Base-by-base conservation (phyloP, 2,329 filamentous ascomycete genomes). In the Coniella lustricola region DNA sequence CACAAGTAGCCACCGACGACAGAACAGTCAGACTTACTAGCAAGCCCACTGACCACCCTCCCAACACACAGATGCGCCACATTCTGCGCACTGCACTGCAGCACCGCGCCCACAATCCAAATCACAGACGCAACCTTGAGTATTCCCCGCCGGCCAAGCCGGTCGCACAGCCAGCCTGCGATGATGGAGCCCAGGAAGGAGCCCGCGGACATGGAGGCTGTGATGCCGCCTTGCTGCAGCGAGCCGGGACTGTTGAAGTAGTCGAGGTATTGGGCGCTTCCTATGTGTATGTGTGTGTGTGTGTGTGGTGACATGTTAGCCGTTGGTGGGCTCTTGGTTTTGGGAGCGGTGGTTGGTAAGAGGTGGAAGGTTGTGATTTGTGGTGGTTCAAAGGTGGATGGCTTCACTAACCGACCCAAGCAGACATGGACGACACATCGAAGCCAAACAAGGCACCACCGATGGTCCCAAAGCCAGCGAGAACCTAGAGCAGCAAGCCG, bases 391-490 rank as follows among this genome's bases (percentile, higher is more conserved):
- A 20, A 17, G 16, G 12, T 32, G 22, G 13, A 12, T 22, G 7
- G n/a, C n/a, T 17, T n/a, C 14, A 44, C 41, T n/a, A 22, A 44
- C 41, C 41, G 31, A 89, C 71, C 20, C 82, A 78, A 39, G 77
- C 79, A 33, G 78, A 82, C 84, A 89, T 87, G 37, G 82, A 85
- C 48, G 77, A 80, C 58, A 90, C 87, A 66, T 90, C 86, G 62
- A 90, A 90, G 57, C 86, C 87, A 59, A 90, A 89, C 21, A 89
- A 71, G 20, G 77, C 79, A 62, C 84, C 84, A 56, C 84, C 84
- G 69, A 73, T 35, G 7, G 25, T 42, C 48, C 51, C 51, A 37
- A 47, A 47, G 44, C 29, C 41, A 32, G 41, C 41, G 31, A 44
- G 41, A 14, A 44, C 32, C 41, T 44, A 18, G 13, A 35, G 9